Evolutionary conservation across 2,329 filamentous ascomycete genomes (phyloP).

Genomic region (Lomentospora prolificans): DNA sequence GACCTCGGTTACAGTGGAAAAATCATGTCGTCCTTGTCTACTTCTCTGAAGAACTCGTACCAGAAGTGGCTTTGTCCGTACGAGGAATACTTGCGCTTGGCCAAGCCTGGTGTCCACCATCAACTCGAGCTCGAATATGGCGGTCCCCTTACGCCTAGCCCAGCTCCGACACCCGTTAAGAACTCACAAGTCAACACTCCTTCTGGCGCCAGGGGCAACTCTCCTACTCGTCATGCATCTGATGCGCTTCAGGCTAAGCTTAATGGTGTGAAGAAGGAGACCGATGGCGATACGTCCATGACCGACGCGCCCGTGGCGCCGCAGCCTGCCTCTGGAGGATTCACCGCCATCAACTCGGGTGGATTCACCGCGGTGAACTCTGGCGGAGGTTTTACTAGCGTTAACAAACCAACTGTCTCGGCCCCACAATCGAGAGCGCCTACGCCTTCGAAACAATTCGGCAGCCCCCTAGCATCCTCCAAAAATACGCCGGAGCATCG

Average conservation of each 20-base stretch:
- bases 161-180: slow-evolving; percentile 60
- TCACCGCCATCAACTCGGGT: slow-evolving; percentile 48
- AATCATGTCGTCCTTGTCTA: slow-evolving; percentile 98
- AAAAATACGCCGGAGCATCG: slow-evolving; percentile 58
- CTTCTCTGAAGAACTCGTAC: slow-evolving; percentile 95
- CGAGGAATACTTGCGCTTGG: slow-evolving; percentile 83
- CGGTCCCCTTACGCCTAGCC: slow-evolving; percentile 74
- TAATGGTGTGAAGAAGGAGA: slow-evolving; percentile 33
- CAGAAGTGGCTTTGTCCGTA: slow-evolving; percentile 96
- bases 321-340: slow-evolving; percentile 35
- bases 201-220: slow-evolving; percentile 50
- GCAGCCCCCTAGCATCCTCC: slow-evolving; percentile 52
- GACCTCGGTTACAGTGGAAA: slow-evolving; percentile 97
- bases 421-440: slow-evolving; percentile 6
- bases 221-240: slow-evolving; percentile 51
- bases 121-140: slow-evolving; percentile 90
- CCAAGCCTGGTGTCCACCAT: slow-evolving; percentile 93
- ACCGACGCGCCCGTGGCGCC: slow-evolving; percentile 29
- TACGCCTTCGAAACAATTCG: slow-evolving; percentile 34
- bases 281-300: slow-evolving; percentile 38
- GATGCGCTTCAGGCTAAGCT: slow-evolving; percentile 42
- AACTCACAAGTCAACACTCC: slow-evolving; percentile 51
- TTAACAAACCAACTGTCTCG: slow-evolving; percentile 39
- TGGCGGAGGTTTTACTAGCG: slow-evolving; percentile 47
- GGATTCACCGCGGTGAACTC: slow-evolving; percentile 67